These are phyloP conservation scores for Chalciporus piperatus DNA, from an alignment of 768 basidiomycete genomes.

Conservation along the genomic window DNA sequence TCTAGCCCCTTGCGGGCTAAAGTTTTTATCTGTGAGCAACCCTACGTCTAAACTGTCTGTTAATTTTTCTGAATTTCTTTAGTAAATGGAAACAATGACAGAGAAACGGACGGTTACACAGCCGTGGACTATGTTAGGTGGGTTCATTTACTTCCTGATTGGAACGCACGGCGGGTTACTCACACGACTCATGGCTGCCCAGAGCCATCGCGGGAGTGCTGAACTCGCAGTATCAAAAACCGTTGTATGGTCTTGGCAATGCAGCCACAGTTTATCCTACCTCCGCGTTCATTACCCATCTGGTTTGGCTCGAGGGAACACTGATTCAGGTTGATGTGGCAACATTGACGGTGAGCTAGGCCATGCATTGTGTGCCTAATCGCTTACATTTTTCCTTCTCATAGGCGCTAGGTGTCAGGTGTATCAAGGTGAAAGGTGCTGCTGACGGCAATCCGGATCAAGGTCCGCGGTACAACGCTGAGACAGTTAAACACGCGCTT, in stretches of 20 bases:
- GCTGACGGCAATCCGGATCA: constrained; percentile 19
- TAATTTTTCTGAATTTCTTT: constrained; percentile 5
- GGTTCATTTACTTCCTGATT: constrained; percentile 16
- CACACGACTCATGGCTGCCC: constrained; percentile 8
- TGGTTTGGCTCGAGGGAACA: constrained; percentile 71
- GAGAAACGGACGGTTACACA: constrained; percentile 84
- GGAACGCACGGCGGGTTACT: not conserved
- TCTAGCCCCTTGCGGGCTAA: constrained; percentile 74
- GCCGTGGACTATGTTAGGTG: constrained; percentile 83
- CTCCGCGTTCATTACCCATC: constrained; percentile 81
- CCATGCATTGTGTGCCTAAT: not conserved
- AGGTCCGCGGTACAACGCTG: constrained; percentile 43
- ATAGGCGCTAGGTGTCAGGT: constrained; percentile 59
- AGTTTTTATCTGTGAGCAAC: constrained; percentile 71
- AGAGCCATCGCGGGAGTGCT: constrained; percentile 72
- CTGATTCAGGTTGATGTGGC: constrained; percentile 59
- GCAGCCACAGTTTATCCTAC: constrained; percentile 63
- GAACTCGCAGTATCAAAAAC: constrained; percentile 53
- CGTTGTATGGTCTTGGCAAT: constrained; percentile 55
- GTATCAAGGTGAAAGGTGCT: constrained; percentile 44
- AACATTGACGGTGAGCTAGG: constrained; percentile 54
- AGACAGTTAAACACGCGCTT: constrained; percentile 44
- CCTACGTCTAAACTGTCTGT: not conserved
- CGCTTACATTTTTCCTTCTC: constrained; percentile 3
- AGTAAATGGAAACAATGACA: constrained; percentile 89